phyloP scores from a whole-genome alignment of 2,329 filamentous ascomycete species.

The Mariannaea sp. region DNA sequence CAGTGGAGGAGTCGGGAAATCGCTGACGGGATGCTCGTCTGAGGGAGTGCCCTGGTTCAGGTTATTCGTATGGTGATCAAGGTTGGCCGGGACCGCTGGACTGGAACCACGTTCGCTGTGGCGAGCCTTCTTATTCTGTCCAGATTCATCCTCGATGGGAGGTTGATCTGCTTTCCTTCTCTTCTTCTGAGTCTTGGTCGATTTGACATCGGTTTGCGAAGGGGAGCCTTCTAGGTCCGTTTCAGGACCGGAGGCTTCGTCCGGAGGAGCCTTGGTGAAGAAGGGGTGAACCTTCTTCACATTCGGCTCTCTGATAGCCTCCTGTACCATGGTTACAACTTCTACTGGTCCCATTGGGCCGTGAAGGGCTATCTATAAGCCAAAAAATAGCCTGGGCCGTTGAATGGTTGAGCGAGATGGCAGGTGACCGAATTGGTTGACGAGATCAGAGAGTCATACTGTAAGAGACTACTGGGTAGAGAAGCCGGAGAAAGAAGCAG shows the following conservation, averaged over 20 bases:
- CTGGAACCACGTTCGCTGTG: conserved; percentile 20
- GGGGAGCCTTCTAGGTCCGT: conserved; percentile 10
- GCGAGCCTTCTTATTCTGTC: conserved; percentile 35
- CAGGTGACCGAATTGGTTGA: conserved; percentile 20
- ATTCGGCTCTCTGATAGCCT: conserved; percentile 42
- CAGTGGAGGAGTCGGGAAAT: conserved; percentile 22
- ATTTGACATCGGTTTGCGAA: conserved; percentile 26
- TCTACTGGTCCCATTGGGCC: conserved; percentile 50
- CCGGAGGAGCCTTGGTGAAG: conserved; percentile 46
- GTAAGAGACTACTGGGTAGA: neutral
- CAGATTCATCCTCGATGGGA: conserved; percentile 26
- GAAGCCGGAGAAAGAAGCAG: neutral
- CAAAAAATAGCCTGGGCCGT: conserved; percentile 5
- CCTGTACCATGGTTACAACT: conserved; percentile 52
- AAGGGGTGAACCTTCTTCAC: conserved; percentile 60
- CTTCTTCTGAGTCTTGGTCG: conserved; percentile 46
- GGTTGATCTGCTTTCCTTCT: conserved; percentile 47
- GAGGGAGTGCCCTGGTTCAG: conserved; percentile 17
- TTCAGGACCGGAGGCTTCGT: conserved; percentile 11
- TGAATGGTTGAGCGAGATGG: neutral
- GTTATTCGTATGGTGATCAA: conserved; percentile 14
- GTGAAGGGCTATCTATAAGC: conserved; percentile 13
- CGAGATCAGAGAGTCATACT: conserved; percentile 28
- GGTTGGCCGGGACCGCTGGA: conserved; percentile 16
- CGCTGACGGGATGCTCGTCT: conserved; percentile 2